phyloP scores from a whole-genome alignment of 1,139 yeast genomes.

The Citeromyces hawaiiensis region DNA sequence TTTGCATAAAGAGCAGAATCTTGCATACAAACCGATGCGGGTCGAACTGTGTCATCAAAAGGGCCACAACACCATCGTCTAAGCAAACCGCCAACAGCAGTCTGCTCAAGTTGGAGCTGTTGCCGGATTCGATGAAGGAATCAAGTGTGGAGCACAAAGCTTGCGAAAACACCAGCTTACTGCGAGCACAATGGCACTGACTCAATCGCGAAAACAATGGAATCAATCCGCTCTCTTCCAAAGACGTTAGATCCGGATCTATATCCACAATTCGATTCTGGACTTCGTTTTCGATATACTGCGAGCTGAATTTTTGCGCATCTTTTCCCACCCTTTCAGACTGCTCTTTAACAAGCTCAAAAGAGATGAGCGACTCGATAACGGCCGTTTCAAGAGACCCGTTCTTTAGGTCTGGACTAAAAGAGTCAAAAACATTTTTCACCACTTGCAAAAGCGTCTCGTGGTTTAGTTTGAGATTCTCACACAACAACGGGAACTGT shows the following conservation, averaged over 20 bases:
- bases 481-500: neutral
- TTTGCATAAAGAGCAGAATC: neutral
- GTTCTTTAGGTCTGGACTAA: neutral
- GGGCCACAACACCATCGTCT: neutral
- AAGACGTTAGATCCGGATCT: neutral
- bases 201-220: neutral
- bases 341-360: neutral
- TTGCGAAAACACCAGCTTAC: neutral
- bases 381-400: neutral
- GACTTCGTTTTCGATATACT: neutral
- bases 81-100: neutral
- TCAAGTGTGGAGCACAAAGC: neutral
- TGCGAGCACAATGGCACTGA: neutral
- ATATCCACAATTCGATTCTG: neutral
- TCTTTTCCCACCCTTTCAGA: neutral
- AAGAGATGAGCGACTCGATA: neutral
- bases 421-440: neutral
- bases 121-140: neutral
- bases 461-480: neutral
- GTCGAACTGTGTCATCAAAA: neutral
- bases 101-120: neutral
- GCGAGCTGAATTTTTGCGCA: neutral
- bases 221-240: neutral
- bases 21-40: neutral
- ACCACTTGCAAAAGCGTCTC: neutral